Base-by-base conservation (phyloP, 1,139 yeast genomes). In the Geotrichum histeridarum region DNA sequence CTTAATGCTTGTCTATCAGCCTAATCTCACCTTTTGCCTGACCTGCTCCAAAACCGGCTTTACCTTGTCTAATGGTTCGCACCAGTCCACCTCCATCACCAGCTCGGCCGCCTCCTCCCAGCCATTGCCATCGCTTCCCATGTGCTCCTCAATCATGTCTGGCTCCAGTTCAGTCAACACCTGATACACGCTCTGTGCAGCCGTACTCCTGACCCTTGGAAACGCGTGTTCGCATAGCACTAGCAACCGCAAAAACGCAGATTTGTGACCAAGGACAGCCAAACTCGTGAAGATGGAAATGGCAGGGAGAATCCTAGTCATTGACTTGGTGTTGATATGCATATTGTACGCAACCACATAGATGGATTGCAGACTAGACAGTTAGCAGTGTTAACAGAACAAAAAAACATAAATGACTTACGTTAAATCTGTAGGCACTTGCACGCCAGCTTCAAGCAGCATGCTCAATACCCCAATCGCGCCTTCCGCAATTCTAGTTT, bases 261-360 rank as follows among this genome's bases (percentile, higher is more conserved):
- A 53, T 12, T 32, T 27, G 42, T 57, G 50, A n/a, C 59, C 63
- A 17, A 52, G 33, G 42, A 58, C 57, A 3, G 62, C 64, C 52
- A 64, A 42, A 4, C 56, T 59, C 2, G 59, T 48, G 42, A 64
- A 61, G 12, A 58, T 55, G 22, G 54, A 53, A 6, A 59, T 50
- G 2, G 62, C 58, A 2, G 63, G 51, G 3, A 43, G 27, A 6
- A 63, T 50, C 12, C 65, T 42, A 2, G 53, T 39, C n/a, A 54
- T 44, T 14, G 49, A 35, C 33, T 55, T 59, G 22, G 67, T 60
- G 54, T 61, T 63, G 39, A 63, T 60, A 36, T 61, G 65, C 41
- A 56, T 48, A 32, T 64, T 64, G 55, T 57, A 63, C 1, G 61
- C 54, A 41, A 54, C 51, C 30, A 58, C 61, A 48, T 52, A 63